Evolutionary conservation across 352 stramenopile genomes (phyloP).

Genomic region (Lagenidium giganteum): DNA sequence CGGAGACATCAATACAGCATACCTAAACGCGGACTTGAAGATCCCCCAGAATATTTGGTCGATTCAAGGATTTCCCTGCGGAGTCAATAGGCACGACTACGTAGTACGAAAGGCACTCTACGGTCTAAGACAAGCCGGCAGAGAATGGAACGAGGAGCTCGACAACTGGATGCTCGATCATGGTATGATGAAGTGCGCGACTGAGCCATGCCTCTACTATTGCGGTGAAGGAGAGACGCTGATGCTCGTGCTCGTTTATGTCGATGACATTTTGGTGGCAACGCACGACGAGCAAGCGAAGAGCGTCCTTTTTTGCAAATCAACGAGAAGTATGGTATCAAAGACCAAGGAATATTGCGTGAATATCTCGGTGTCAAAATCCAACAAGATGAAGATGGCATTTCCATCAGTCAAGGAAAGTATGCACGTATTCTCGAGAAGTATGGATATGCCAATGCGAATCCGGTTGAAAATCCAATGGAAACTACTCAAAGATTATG

Average conservation of each 20-base stretch:
- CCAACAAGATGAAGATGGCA: not conserved
- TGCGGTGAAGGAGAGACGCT: conserved; percentile 2
- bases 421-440: conserved; percentile 4
- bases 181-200: conserved; percentile 1
- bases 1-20: conserved; percentile 11
- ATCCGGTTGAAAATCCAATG: not conserved
- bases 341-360: conserved; percentile 15
- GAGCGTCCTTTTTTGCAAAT: conserved; percentile 12
- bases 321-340: conserved; percentile 14
- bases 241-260: conserved; percentile 14
- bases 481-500: not conserved
- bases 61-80: conserved; percentile 2
- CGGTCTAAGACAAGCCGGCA: conserved; percentile 1
- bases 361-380: conserved; percentile 1
- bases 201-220: conserved; percentile 9
- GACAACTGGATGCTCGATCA: conserved; percentile 4
- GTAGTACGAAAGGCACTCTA: conserved; percentile 7
- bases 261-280: conserved; percentile 22
- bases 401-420: conserved; percentile 1
- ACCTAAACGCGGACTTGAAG: conserved; percentile 3
- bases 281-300: conserved; percentile 13
- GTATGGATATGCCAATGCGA: conserved; percentile 1
- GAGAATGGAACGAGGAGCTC: conserved; percentile 7
- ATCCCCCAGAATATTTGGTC: conserved; percentile 2
- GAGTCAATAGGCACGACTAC: not conserved